phyloP scores from a whole-genome alignment of 2,329 filamentous ascomycete genomes.

The Scytalidium sp. region DNA sequence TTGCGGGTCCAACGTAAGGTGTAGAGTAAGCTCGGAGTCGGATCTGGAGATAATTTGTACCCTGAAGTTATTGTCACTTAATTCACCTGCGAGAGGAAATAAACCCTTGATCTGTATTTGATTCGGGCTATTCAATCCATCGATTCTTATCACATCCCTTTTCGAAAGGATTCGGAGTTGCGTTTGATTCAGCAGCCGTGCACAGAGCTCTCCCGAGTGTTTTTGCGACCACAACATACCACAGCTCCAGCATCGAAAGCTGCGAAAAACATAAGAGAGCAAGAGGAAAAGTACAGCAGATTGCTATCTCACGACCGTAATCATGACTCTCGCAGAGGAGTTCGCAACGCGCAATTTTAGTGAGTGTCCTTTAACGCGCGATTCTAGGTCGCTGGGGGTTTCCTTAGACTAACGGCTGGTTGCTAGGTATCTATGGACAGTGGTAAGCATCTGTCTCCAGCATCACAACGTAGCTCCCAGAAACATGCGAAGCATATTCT shows the following conservation, averaged over 20 bases:
- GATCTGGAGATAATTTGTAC: background rate
- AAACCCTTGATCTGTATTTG: background rate
- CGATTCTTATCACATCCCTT: background rate
- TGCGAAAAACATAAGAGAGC: background rate
- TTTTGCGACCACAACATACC: too few relatives aligned
- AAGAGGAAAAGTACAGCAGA: background rate
- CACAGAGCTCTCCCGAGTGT: too few relatives aligned
- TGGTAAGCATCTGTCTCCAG: conserved; percentile 51
- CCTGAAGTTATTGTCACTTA: background rate
- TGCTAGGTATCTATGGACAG: conserved; percentile 70
- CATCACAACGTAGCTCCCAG: background rate
- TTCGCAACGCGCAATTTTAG: conserved; percentile 73
- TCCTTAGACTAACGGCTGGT: conserved; percentile 15
- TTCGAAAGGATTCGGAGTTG: too few relatives aligned
- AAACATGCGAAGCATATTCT: too few relatives aligned
- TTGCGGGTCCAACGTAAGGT: background rate
- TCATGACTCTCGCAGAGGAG: conserved; percentile 69
- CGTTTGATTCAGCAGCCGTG: too few relatives aligned
- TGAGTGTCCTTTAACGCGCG: conserved; percentile 38
- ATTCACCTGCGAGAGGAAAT: background rate
- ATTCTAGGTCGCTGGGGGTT: background rate
- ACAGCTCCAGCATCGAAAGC: too few relatives aligned
- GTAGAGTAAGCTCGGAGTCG: background rate
- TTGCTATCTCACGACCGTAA: conserved; percentile 31
- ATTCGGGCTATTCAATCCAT: background rate